A percentile compares a stretch with the other conserved stretches of the same genome.
phyloP scores from a whole-genome alignment of 352 stramenopile species.

The Globisporangium paddicum region DNA sequence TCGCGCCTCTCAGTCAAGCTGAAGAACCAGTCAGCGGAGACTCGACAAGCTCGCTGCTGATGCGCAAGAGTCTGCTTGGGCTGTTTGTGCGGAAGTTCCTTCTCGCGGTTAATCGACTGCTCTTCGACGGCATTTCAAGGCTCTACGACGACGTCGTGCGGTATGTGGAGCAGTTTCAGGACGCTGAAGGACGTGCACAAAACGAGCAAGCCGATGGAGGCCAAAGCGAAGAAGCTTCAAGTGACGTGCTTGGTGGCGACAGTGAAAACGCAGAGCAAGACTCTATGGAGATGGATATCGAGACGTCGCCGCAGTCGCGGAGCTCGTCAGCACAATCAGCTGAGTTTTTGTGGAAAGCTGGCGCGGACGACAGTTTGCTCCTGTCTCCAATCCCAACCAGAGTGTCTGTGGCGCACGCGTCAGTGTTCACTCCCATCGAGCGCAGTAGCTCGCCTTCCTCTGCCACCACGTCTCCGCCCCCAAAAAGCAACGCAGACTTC shows the following conservation, averaged over 20 bases:
- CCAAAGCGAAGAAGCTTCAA: not conserved
- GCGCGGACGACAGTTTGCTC: slow-evolving; percentile 24
- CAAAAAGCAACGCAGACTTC: not conserved
- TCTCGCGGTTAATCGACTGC: slow-evolving; percentile 41
- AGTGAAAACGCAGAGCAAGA: not conserved
- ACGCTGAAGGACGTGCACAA: slow-evolving; percentile 20
- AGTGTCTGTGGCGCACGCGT: not conserved
- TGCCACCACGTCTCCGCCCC: not conserved
- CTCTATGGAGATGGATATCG: slow-evolving; percentile 7
- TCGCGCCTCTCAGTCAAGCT: slow-evolving; percentile 29
- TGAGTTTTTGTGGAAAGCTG: slow-evolving; percentile 26
- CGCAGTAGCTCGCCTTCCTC: slow-evolving; percentile 2
- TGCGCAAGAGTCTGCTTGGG: slow-evolving; percentile 50
- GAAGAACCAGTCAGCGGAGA: slow-evolving; percentile 23
- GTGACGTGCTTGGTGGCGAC: slow-evolving; percentile 2
- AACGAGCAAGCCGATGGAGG: not conserved
- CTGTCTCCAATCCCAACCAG: slow-evolving; percentile 27
- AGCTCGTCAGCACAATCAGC: not conserved
- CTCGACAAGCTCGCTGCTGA: slow-evolving; percentile 42
- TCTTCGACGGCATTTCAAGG: slow-evolving; percentile 70
- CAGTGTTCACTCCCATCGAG: not conserved
- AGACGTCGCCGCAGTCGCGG: slow-evolving; percentile 2
- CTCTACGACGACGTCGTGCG: slow-evolving; percentile 58
- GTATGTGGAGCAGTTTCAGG: slow-evolving; percentile 44
- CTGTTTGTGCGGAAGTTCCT: slow-evolving; percentile 70